These are phyloP conservation scores for Coccomyxa sp. DNA, from an alignment of 139 green algal species.

Conservation along the genomic window DNA sequence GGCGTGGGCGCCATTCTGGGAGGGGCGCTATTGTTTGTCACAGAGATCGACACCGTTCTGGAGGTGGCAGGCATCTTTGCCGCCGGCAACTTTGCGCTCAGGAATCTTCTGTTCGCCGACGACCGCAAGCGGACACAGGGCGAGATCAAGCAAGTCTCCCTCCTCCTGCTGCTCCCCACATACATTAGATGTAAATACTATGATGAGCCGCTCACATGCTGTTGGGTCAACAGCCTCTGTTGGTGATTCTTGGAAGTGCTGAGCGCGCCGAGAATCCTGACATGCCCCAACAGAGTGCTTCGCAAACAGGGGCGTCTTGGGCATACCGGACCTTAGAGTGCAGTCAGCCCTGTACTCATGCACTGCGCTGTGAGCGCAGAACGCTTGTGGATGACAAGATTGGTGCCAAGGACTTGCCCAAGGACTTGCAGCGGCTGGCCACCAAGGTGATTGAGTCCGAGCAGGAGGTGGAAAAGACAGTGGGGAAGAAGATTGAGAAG, in stretches of 20 bases:
- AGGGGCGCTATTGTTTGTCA: constrained; percentile 39
- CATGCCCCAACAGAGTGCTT: background rate
- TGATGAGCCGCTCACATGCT: too few relatives aligned
- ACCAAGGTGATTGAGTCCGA: constrained; percentile 23
- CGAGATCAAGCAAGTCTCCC: constrained; percentile 39
- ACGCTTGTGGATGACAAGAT: constrained; percentile 35
- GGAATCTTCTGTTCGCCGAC: constrained; percentile 37
- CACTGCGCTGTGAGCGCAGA: background rate
- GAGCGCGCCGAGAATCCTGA: background rate
- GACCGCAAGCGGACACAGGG: constrained; percentile 36
- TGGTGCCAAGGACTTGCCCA: constrained; percentile 22
- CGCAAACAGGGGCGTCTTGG: background rate
- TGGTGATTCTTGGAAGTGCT: background rate
- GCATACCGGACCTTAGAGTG: too few relatives aligned
- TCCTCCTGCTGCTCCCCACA: too few relatives aligned
- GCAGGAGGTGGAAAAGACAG: background rate
- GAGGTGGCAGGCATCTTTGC: constrained; percentile 42
- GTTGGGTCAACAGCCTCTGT: too few relatives aligned
- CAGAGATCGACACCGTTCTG: constrained; percentile 41
- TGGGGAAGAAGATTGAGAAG: background rate
- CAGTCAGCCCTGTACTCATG: background rate
- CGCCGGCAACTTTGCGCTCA: constrained; percentile 35
- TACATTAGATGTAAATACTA: too few relatives aligned
- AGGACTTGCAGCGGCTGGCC: constrained; percentile 36
- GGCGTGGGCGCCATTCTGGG: constrained; percentile 25